Evolutionary conservation across 139 green algal genomes (phyloP).

Genomic region (Micractinium sp.): DNA sequence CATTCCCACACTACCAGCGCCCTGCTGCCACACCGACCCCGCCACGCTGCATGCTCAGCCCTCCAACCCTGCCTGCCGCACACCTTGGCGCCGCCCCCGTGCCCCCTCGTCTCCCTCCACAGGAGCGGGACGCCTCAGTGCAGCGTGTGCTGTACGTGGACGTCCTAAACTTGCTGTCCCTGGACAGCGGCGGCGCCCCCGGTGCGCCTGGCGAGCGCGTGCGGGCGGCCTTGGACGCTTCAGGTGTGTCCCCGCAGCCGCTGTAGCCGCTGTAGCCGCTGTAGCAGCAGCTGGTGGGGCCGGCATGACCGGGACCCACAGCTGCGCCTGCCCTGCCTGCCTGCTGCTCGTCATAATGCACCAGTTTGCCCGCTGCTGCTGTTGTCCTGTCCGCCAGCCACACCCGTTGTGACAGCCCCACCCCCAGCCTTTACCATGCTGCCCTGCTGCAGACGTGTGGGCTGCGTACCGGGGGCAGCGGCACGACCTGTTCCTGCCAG

Average conservation of each 20-base stretch:
- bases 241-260: constrained; percentile 6
- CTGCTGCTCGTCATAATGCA: no score
- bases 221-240: constrained; percentile 58
- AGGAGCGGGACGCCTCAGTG: constrained; percentile 69
- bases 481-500: constrained; percentile 91
- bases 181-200: constrained; percentile 17
- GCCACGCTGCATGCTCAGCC: background rate
- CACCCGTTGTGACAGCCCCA: background rate
- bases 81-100: background rate
- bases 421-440: background rate
- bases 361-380: no score
- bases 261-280: background rate
- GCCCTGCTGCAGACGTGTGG: constrained; percentile 66
- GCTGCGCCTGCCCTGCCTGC: background rate
- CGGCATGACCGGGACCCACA: background rate
- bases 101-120: background rate
- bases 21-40: background rate
- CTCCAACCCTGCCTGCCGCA: background rate
- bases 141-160: constrained; percentile 82
- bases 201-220: constrained; percentile 52
- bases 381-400: no score
- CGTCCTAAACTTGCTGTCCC: constrained; percentile 74
- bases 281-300: no score
- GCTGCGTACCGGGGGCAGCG: constrained; percentile 74
- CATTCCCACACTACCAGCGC: background rate